Percentiles rank a stretch among this genome's conserved stretches.
Conservation (phyloP, 345 rosid species). For the Sisymbrium irio region DNA sequence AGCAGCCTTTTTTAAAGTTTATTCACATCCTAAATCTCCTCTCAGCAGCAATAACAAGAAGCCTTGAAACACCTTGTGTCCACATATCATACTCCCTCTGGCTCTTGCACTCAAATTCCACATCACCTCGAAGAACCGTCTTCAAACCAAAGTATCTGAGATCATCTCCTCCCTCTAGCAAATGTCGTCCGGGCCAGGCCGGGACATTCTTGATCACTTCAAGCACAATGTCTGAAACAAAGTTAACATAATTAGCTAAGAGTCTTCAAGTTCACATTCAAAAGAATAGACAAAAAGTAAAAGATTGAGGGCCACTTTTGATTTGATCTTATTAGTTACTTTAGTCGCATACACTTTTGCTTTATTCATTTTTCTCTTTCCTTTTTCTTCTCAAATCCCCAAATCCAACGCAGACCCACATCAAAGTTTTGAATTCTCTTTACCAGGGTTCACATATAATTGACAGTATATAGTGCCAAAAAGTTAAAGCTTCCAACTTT, state of each 20-base stretch:
- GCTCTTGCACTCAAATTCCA: slow-evolving; percentile 79
- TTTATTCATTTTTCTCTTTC: not conserved
- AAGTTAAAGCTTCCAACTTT: slow-evolving; percentile 23
- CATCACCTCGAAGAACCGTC: slow-evolving; percentile 62
- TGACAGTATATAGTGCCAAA: slow-evolving; percentile 32
- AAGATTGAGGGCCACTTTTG: slow-evolving; percentile 32
- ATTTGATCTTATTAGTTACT: slow-evolving; percentile 45
- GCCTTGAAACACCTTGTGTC: slow-evolving; percentile 94
- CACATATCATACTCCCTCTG: slow-evolving; percentile 85
- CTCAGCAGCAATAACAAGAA: slow-evolving; percentile 66
- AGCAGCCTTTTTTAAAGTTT: not conserved
- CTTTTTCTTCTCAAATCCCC: slow-evolving; percentile 86
- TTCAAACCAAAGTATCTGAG: slow-evolving; percentile 77
- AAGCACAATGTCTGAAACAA: slow-evolving; percentile 64
- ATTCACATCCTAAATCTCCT: slow-evolving; percentile 60
- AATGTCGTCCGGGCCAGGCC: slow-evolving; percentile 91
- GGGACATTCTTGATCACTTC: slow-evolving; percentile 85
- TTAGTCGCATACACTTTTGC: slow-evolving; percentile 36
- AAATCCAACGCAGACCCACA: slow-evolving; percentile 59
- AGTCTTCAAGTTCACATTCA: slow-evolving; percentile 36
- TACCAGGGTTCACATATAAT: slow-evolving; percentile 29
- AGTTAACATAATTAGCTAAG: not conserved
- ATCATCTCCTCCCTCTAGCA: slow-evolving; percentile 83
- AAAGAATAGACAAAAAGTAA: slow-evolving; percentile 25
- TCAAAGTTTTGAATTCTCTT: slow-evolving; percentile 33